These are phyloP conservation scores for Vicia villosa DNA, from an alignment of 306 rosid genomes.

Conservation along the genomic window DNA sequence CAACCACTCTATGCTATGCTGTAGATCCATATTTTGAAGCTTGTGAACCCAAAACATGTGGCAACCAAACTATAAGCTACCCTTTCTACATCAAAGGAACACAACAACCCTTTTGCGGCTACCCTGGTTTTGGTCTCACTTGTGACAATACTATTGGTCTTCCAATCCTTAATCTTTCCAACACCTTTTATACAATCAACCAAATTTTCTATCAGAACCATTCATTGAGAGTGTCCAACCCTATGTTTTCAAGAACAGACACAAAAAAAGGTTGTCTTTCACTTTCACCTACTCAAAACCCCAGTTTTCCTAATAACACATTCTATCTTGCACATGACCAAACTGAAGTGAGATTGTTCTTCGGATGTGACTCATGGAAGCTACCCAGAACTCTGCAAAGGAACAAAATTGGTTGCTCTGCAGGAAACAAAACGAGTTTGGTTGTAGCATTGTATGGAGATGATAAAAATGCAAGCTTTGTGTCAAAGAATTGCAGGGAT, in stretches of 20 bases:
- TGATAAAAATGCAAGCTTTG: background rate
- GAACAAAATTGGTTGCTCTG: conserved; percentile 39
- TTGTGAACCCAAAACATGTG: conserved; percentile 51
- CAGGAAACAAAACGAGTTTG: background rate
- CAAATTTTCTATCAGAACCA: conserved; percentile 43
- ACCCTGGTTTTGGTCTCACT: conserved; percentile 53
- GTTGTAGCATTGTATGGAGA: conserved; percentile 45
- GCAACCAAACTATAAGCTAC: conserved; percentile 44
- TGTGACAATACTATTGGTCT: conserved; percentile 32
- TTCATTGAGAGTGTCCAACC: conserved; percentile 46
- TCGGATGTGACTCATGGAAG: conserved; percentile 33
- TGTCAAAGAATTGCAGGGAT: conserved; percentile 23
- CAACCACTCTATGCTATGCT: background rate
- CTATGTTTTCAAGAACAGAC: conserved; percentile 16
- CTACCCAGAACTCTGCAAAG: background rate
- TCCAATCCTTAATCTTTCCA: conserved; percentile 45
- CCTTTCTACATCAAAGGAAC: conserved; percentile 47
- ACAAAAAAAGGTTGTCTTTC: conserved; percentile 22
- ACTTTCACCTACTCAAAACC: conserved; percentile 5
- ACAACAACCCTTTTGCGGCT: conserved; percentile 52
- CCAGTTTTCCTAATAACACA: background rate
- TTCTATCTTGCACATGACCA: conserved; percentile 4
- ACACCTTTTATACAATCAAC: conserved; percentile 24
- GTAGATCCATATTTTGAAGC: conserved; percentile 31
- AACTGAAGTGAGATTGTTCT: conserved; percentile 29